These are phyloP conservation scores for Rhododendron molle DNA, from an alignment of 148 eudicot species.

Conservation along the genomic window DNA sequence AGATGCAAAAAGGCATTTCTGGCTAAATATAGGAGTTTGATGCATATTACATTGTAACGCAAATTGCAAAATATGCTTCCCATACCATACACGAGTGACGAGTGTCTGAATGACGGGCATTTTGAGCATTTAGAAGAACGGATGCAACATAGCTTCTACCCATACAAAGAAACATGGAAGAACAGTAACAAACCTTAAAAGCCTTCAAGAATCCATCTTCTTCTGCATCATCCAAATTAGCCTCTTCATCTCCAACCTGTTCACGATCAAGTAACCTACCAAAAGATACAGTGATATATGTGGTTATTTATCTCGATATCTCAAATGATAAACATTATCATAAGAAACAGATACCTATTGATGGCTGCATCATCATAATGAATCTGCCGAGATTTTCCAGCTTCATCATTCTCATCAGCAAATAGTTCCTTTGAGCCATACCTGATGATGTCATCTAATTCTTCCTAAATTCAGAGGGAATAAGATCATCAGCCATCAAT, in stretches of 20 bases:
- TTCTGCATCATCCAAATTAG: conserved; percentile 75
- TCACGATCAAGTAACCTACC: conserved; percentile 86
- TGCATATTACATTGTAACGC: not conserved
- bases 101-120: not conserved
- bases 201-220: conserved; percentile 89
- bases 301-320: not conserved
- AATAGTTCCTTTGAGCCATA: conserved; percentile 96
- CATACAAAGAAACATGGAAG: not conserved
- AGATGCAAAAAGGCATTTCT: not conserved
- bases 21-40: not conserved
- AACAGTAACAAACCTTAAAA: conserved; percentile 59
- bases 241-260: conserved; percentile 79
- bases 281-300: conserved; percentile 1
- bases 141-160: not conserved
- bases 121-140: not conserved
- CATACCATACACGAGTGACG: not conserved
- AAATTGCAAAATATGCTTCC: not conserved
- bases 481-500: conserved; percentile 6
- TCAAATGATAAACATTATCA: not conserved
- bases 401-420: conserved; percentile 94
- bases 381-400: conserved; percentile 88
- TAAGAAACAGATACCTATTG: conserved; percentile 46
- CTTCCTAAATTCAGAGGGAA: conserved; percentile 57
- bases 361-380: conserved; percentile 98
- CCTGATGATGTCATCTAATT: conserved; percentile 93